Percentiles rank a stretch among this genome's conserved stretches.
Evolutionary conservation across 2,329 filamentous ascomycete species (phyloP).

Genomic region (Beauveria medogensis): DNA sequence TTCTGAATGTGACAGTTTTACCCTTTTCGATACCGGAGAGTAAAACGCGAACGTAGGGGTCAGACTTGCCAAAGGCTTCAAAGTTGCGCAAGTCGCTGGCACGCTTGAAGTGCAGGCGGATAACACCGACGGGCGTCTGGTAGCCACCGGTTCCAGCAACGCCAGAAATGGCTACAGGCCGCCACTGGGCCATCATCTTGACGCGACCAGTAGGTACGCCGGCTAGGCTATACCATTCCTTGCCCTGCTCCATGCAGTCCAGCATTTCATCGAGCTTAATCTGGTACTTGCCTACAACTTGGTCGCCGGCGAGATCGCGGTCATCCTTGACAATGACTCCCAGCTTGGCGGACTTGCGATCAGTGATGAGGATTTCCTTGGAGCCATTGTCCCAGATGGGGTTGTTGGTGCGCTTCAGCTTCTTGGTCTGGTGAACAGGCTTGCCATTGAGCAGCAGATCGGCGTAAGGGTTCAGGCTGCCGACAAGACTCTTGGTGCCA

Average conservation of each 20-base stretch:
- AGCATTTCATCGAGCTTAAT: constrained; percentile 93
- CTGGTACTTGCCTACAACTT: constrained; percentile 82
- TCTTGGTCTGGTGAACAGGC: constrained; percentile 80
- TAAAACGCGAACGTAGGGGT: constrained; percentile 83
- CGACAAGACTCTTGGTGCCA: constrained; percentile 82
- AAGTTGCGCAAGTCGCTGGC: constrained; percentile 81
- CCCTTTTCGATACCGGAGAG: constrained; percentile 86
- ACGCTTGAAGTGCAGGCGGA: constrained; percentile 85
- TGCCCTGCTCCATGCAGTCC: constrained; percentile 81
- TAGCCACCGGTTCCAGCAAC: constrained; percentile 79
- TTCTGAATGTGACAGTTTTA: constrained; percentile 90
- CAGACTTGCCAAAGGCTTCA: constrained; percentile 93
- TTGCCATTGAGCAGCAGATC: constrained; percentile 84
- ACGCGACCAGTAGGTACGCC: constrained; percentile 75
- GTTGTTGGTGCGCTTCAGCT: constrained; percentile 94
- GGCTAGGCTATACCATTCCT: constrained; percentile 90
- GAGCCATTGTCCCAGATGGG: constrained; percentile 90
- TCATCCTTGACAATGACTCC: constrained; percentile 95
- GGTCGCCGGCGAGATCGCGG: constrained; percentile 74
- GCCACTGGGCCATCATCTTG: constrained; percentile 92
- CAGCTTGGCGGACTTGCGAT: constrained; percentile 81
- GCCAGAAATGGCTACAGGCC: constrained; percentile 81
- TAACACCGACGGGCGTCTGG: constrained; percentile 85
- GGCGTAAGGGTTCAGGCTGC: constrained; percentile 79
- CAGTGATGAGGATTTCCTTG: constrained; percentile 92